Evolutionary conservation across 2,329 filamentous ascomycete genomes (phyloP).

Genomic region (Akanthomyces dipterigenus): DNA sequence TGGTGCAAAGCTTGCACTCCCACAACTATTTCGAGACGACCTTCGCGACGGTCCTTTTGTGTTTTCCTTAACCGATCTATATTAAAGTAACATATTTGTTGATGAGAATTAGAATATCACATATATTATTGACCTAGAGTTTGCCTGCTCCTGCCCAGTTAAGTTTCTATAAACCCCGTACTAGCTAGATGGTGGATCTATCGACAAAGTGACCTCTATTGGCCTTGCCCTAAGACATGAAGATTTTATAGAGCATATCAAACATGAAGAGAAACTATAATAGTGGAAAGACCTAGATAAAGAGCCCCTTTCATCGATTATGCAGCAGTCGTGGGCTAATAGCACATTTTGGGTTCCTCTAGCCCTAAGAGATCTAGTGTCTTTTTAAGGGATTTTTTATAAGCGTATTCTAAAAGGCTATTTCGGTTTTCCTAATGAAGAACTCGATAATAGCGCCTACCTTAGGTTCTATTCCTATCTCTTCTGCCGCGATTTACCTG

Average conservation of each 20-base stretch:
- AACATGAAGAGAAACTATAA: neutral
- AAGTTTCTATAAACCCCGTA: conserved; percentile 25
- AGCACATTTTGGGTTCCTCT: neutral
- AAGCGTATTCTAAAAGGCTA: no score
- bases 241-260: conserved; percentile 9
- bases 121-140: conserved; percentile 29
- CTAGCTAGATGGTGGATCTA: conserved; percentile 30
- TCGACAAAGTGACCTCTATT: conserved; percentile 4
- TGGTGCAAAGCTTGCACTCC: conserved; percentile 18
- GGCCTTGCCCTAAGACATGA: conserved; percentile 5
- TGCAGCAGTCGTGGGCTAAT: neutral
- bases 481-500: neutral
- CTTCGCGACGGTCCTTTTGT: conserved; percentile 26
- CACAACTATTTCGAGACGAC: neutral
- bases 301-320: neutral
- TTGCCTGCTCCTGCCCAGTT: conserved; percentile 21
- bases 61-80: conserved; percentile 30
- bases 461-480: neutral
- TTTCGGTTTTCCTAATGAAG: neutral
- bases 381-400: neutral
- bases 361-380: neutral
- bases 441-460: neutral
- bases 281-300: no score
- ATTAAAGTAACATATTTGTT: conserved; percentile 33
- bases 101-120: conserved; percentile 28